A percentile compares a stretch with the other conserved stretches of the same genome.
These are phyloP conservation scores for Butyriboletus loyo DNA, from an alignment of 768 basidiomycete species.

Conservation along the genomic window DNA sequence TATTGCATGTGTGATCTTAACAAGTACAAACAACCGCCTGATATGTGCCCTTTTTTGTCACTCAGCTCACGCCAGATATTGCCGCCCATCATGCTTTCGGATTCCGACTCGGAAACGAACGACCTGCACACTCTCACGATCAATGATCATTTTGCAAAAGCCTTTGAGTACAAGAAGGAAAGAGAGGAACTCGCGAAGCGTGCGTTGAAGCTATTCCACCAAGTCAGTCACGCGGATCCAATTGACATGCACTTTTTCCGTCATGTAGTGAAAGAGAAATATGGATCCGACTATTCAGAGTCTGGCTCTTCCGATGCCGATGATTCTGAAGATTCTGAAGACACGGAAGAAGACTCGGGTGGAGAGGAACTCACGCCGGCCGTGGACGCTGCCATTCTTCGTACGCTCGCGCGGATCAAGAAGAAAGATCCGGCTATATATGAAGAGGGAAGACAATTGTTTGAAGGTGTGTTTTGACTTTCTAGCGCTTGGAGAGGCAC, in stretches of 20 bases:
- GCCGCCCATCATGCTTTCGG: conserved; percentile 40
- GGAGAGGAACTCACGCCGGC: conserved; percentile 93
- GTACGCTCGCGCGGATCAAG: conserved; percentile 83
- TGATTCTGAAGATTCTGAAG: conserved; percentile 58
- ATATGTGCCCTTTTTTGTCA: background rate
- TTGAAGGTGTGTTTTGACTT: conserved; percentile 59
- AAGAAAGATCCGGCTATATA: conserved; percentile 86
- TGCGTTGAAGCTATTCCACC: conserved; percentile 39
- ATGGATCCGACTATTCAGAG: conserved; percentile 66
- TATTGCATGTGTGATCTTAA: conserved; percentile 19
- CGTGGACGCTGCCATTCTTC: conserved; percentile 89
- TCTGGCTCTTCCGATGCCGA: conserved; percentile 23
- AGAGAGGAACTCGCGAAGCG: conserved; percentile 79
- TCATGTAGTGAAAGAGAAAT: conserved; percentile 75
- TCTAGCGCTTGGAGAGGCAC: background rate
- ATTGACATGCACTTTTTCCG: background rate
- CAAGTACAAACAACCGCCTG: conserved; percentile 17
- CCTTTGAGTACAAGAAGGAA: conserved; percentile 80
- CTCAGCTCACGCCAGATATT: background rate
- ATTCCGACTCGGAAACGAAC: conserved; percentile 46
- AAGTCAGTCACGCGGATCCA: background rate
- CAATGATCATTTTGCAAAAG: conserved; percentile 77
- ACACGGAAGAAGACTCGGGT: conserved; percentile 88
- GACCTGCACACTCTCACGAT: conserved; percentile 54
- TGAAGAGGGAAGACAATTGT: conserved; percentile 62